Evolutionary conservation across 495 filamentous ascomycete species (phyloP).

Genomic region (Penicillium chermesinum): DNA sequence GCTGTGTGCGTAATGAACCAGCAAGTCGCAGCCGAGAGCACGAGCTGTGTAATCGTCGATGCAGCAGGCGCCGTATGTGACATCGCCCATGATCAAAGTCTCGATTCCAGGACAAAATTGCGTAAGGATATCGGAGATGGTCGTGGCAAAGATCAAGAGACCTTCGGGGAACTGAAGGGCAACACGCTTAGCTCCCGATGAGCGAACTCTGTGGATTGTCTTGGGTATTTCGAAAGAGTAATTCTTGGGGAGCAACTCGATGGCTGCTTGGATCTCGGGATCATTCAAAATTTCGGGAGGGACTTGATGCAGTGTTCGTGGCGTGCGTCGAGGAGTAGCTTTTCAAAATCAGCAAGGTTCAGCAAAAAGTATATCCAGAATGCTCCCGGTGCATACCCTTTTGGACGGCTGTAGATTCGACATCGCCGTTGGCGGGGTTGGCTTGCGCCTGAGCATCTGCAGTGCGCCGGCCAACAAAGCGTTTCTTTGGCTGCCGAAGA

Average conservation of each 20-base stretch:
- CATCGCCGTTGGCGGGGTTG: conserved; percentile 44
- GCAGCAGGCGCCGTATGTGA: conserved; percentile 97
- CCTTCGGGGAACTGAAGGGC: conserved; percentile 97
- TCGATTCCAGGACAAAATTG: conserved; percentile 87
- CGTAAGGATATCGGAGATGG: conserved; percentile 93
- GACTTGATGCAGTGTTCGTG: conserved; percentile 81
- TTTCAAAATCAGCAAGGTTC: background rate
- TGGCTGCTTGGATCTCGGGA: conserved; percentile 81
- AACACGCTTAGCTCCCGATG: conserved; percentile 66
- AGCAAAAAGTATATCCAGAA: background rate
- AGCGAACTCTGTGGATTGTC: conserved; percentile 90
- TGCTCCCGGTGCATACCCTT: conserved; percentile 35
- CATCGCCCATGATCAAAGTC: conserved; percentile 97
- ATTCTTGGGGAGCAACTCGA: conserved; percentile 80
- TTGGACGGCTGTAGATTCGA: conserved; percentile 53
- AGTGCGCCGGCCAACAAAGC: conserved; percentile 70
- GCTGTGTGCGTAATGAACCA: conserved; percentile 96
- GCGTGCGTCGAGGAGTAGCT: conserved; percentile 59
- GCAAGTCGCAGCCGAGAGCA: conserved; percentile 86
- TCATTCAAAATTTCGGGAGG: conserved; percentile 82
- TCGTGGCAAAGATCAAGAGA: conserved; percentile 91
- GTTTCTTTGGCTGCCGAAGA: conserved; percentile 59
- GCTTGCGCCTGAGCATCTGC: conserved; percentile 50
- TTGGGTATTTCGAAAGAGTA: conserved; percentile 99
- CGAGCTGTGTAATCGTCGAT: conserved; percentile 98